Base-by-base conservation (phyloP, 129 eudicot species). In the Pittosporum tobira region DNA sequence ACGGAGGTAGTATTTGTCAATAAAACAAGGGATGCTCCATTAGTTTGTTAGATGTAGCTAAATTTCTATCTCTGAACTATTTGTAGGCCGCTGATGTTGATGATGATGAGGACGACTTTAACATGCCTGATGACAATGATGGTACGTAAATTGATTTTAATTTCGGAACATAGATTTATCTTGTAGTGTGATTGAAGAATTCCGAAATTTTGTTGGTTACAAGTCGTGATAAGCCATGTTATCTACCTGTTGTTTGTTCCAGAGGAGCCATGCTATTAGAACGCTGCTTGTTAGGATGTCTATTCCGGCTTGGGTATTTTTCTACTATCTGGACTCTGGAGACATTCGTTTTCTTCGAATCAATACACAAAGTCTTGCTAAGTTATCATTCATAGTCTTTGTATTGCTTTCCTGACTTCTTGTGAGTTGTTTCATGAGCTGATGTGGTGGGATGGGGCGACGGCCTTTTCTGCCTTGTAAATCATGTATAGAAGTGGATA, bases 61-160 rank as follows among this genome's bases (percentile, higher is more conserved):
- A 43, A 28, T 63, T 4, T 16, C 23, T 51, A 50, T 52, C 45
- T 38, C 6, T 66, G 56, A 51, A 40, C 42, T 59, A 26, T 29
- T 9, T 69, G 61, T 82, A 84, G 94, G 66, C 43, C 12, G 2
- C 22, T 34, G 85, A 75, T 61, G 77, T 64, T 66, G 97, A 85
- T 60, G 97, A 89, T 9, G 95, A 89, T 63, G 97, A 89, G 29
- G 97, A 89, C 51, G 97, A 85, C 59, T 79, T 21, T 72, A 89
- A 89, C 67, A 59, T 54, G 80, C 49, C 24, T 10, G 96, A 76
- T 26, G 90, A 79, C 28, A 38, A 26, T 16, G 74, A 72, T 66
- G 94, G 75, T 81, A 78, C 61, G 80, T 42, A 44, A 19, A 37
- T 29, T 20, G 31, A 28, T 36, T 22, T 12, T 36, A 29, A 44